Conservation (phyloP, 148 eudicot genomes). For the Selenicereus undatus region DNA sequence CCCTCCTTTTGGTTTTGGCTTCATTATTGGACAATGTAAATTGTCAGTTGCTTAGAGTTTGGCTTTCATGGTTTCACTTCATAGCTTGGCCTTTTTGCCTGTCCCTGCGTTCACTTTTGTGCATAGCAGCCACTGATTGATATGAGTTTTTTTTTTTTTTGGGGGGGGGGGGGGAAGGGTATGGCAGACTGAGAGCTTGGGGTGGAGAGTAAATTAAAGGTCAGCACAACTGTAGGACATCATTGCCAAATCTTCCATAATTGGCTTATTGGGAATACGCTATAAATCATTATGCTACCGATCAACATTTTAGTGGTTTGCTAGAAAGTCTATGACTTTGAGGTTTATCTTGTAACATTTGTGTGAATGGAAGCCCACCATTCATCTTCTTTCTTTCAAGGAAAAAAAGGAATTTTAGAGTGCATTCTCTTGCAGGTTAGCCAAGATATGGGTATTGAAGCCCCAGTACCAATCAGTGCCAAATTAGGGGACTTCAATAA, state of each 20-base stretch:
- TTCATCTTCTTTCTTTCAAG: neutral
- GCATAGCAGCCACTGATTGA: no score
- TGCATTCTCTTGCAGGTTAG: slow-evolving; percentile 48
- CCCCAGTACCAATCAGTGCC: slow-evolving; percentile 82
- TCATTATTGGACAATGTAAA: neutral
- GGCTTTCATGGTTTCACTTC: neutral
- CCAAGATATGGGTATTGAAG: slow-evolving; percentile 94
- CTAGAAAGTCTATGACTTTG: no score
- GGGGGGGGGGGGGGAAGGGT: no score
- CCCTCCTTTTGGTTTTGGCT: neutral
- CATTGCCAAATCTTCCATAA: no score
- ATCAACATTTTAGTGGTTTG: no score
- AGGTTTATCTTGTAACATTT: neutral
- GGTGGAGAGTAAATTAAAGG: no score
- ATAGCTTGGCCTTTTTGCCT: neutral
- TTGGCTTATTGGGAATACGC: no score
- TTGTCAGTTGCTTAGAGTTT: neutral
- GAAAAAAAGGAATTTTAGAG: neutral
- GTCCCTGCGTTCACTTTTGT: no score
- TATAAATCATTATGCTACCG: no score
- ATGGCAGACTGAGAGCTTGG: no score
- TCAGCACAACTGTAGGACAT: no score
- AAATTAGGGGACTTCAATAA: slow-evolving; percentile 70
- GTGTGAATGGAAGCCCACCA: neutral
- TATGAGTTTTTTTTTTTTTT: no score